Evolutionary conservation across 1,139 yeast species (phyloP).

Genomic region (Geotrichum bryndzae): DNA sequence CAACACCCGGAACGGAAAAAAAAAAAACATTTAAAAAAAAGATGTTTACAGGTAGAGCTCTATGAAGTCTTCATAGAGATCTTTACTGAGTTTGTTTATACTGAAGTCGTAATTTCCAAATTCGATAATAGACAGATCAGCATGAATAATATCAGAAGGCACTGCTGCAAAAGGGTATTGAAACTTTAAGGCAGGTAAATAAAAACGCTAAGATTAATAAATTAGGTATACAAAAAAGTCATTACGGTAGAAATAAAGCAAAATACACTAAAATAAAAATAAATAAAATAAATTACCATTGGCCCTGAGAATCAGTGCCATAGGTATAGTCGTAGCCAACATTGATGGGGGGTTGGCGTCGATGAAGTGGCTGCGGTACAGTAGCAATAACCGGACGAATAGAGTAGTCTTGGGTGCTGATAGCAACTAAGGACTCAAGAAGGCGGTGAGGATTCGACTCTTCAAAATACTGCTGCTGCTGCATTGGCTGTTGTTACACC

Average conservation of each 20-base stretch:
- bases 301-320: not conserved
- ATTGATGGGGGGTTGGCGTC: conserved; percentile 8
- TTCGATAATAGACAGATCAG: too few species aligned
- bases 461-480: not conserved
- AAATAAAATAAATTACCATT: conserved; percentile 3
- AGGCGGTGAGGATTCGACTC: conserved; percentile 4
- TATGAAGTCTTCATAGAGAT: too few species aligned
- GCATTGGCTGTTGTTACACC: not conserved
- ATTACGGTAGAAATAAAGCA: too few species aligned
- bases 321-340: conserved; percentile 8
- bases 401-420: conserved; percentile 5
- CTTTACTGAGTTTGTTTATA: too few species aligned
- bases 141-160: too few species aligned
- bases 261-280: not conserved
- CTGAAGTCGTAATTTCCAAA: too few species aligned
- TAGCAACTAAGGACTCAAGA: not conserved
- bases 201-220: too few species aligned
- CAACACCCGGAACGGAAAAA: too few species aligned
- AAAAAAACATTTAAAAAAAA: too few species aligned
- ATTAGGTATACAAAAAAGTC: not conserved
- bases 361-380: conserved; percentile 4
- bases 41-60: too few species aligned
- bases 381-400: conserved; percentile 5
- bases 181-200: too few species aligned
- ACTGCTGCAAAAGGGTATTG: too few species aligned